Evolutionary conservation across 2,329 filamentous ascomycete species (phyloP), one percentile per base, ranked within the genome.

Genomic region (Diaporthe ilicicola): DNA sequence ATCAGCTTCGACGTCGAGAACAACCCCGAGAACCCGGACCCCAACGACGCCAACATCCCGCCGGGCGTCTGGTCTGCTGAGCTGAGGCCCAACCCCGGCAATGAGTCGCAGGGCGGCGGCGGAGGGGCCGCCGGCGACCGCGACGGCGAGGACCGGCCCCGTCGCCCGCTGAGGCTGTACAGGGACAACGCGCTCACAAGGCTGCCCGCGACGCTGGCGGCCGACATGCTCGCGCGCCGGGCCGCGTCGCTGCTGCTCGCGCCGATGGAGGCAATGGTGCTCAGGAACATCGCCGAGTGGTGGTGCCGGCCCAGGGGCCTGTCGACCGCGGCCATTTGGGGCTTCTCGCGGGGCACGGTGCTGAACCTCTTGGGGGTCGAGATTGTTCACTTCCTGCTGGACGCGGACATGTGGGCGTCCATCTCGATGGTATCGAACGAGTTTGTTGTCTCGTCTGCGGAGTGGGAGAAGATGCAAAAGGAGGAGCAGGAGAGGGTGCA

Each of bases 1-100:
- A 89, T 90, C 65, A 89, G 87, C 73, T 90, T 90, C 69, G 88
- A 90, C 69, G 87, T 90, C 34, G 88, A 90, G 73, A 85, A 88
- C 0, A 86, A 84, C 4, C 88, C 89, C 56, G 81, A 86, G 0
- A 83, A 82, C 3, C 86, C 64, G 1, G 70, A 69, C 22, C 72
- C 72, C 48, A 67, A 71, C 27, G 68, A 72, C 44, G 51, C 34
- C 34, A 72, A 88, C 59, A 82, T 83, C 3, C 85, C 85, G 1
- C 80, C 85, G 1, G 88, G 86, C 17, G 77, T 87, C 1, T 90
- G 88, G 88, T 88, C 86, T 4, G 88, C 88, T 15, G 88, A 90
- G 75, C 77, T 90, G 22, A 84, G 88, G 0, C 87, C 88, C 3
- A 89, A 85, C 71, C 78, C 80, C 32, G 78, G 78, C 27, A 70